Conservation (phyloP, 495 filamentous ascomycete species). For the Saxophila tyrrhenica region DNA sequence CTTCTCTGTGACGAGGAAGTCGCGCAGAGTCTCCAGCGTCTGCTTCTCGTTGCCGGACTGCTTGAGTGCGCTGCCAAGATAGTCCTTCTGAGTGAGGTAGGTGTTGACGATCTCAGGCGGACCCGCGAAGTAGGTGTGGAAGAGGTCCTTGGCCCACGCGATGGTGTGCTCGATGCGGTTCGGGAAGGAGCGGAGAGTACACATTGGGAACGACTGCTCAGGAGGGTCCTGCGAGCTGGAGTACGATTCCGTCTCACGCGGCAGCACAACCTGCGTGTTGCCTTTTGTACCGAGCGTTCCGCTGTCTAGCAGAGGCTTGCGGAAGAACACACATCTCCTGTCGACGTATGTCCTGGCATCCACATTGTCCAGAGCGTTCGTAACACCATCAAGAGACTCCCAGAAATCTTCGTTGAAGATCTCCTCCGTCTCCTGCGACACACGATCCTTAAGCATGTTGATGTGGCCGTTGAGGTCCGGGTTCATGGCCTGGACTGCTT, state of each 20-base stretch:
- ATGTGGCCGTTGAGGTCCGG: conserved; percentile 81
- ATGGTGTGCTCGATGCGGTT: conserved; percentile 99
- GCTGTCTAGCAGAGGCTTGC: conserved; percentile 89
- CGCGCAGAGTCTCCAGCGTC: conserved; percentile 78
- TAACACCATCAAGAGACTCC: conserved; percentile 79
- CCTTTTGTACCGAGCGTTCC: conserved; percentile 97
- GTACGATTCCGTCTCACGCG: conserved; percentile 87
- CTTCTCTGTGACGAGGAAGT: conserved; percentile 87
- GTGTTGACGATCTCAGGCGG: conserved; percentile 91
- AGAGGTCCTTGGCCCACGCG: conserved; percentile 91
- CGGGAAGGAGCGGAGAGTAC: conserved; percentile 93
- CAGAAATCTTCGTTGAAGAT: conserved; percentile 95
- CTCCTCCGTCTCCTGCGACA: conserved; percentile 84
- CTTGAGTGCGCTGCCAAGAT: conserved; percentile 78
- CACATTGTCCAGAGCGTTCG: conserved; percentile 96
- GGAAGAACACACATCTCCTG: conserved; percentile 96
- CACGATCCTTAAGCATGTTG: conserved; percentile 71
- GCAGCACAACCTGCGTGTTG: conserved; percentile 92
- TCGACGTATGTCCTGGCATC: conserved; percentile 97
- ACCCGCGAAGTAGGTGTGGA: conserved; percentile 86
- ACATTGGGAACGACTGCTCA: conserved; percentile 98
- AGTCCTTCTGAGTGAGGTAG: conserved; percentile 85
- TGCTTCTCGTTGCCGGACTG: conserved; percentile 94
- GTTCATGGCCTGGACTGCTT: conserved; percentile 87
- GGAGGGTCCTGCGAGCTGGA: conserved; percentile 97